A percentile compares a stretch with the other conserved stretches of the same genome.
Evolutionary conservation across 2,329 filamentous ascomycete genomes (phyloP).

Genomic region (Helotiales sp.): DNA sequence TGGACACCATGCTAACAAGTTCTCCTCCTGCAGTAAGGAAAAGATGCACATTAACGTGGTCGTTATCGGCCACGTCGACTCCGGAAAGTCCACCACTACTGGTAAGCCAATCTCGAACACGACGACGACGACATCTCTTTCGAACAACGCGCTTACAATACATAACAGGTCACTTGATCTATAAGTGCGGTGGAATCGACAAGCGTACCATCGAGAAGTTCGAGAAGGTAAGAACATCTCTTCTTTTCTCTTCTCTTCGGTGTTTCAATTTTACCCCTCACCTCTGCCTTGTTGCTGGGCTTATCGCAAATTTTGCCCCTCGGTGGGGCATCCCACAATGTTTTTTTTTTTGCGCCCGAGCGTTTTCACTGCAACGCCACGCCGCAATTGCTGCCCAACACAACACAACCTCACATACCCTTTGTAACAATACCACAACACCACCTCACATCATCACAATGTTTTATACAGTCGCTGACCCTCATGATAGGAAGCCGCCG

Average conservation of each 20-base stretch:
- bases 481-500: constrained; percentile 82
- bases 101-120: constrained; percentile 60
- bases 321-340: constrained; percentile 40
- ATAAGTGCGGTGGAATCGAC: constrained; percentile 99
- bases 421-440: constrained; percentile 24
- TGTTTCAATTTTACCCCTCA: constrained; percentile 15
- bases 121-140: constrained; percentile 3
- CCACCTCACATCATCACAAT: constrained; percentile 5
- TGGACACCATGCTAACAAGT: constrained; percentile 34
- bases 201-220: constrained; percentile 99
- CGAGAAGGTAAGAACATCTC: constrained; percentile 82
- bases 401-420: constrained; percentile 11
- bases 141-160: constrained; percentile 32
- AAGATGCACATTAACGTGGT: constrained; percentile 98
- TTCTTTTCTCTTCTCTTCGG: constrained; percentile 18
- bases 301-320: constrained; percentile 42
- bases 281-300: constrained; percentile 25
- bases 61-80: constrained; percentile 99
- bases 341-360: constrained; percentile 36
- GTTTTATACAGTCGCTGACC: constrained; percentile 30
- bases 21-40: constrained; percentile 72
- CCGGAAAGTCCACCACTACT: constrained; percentile 97
- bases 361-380: constrained; percentile 26
- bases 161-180: constrained; percentile 88
- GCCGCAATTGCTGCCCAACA: constrained; percentile 26